phyloP scores from a whole-genome alignment of 768 basidiomycete species.

The Pleurotus platypus region DNA sequence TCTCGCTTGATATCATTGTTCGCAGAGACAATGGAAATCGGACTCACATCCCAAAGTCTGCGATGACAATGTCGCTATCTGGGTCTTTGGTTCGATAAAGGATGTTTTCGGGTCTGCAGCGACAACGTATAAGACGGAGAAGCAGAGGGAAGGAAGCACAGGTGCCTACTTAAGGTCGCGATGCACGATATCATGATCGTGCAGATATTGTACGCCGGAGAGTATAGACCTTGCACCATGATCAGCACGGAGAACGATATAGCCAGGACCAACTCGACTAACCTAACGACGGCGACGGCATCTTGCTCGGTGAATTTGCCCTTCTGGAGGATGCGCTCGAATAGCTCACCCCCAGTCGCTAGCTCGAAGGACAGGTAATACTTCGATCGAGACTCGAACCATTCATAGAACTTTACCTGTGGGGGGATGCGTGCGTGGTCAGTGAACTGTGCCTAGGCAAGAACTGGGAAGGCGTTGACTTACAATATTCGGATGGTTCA shows the following conservation, averaged over 20 bases:
- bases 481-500: conserved; percentile 92
- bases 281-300: conserved; percentile 68
- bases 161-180: conserved; percentile 82
- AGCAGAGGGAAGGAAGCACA: background rate
- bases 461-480: conserved; percentile 16
- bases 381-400: conserved; percentile 92
- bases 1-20: background rate
- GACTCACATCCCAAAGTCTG: conserved; percentile 92
- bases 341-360: conserved; percentile 91
- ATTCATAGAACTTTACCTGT: conserved; percentile 94
- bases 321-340: conserved; percentile 77
- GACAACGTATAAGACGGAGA: background rate
- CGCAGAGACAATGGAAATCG: background rate
- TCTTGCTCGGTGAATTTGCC: conserved; percentile 96
- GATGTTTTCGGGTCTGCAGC: conserved; percentile 86
- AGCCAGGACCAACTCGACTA: no score
- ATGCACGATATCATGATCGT: conserved; percentile 91
- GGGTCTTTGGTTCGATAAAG: conserved; percentile 77
- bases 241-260: background rate
- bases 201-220: conserved; percentile 85
- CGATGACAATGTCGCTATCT: conserved; percentile 89
- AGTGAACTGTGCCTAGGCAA: background rate
- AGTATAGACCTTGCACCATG: conserved; percentile 60
- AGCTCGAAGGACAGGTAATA: conserved; percentile 97
- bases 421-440: no score